phyloP scores from a whole-genome alignment of 257 asterid genomes.

The Fraxinus excelsior region DNA sequence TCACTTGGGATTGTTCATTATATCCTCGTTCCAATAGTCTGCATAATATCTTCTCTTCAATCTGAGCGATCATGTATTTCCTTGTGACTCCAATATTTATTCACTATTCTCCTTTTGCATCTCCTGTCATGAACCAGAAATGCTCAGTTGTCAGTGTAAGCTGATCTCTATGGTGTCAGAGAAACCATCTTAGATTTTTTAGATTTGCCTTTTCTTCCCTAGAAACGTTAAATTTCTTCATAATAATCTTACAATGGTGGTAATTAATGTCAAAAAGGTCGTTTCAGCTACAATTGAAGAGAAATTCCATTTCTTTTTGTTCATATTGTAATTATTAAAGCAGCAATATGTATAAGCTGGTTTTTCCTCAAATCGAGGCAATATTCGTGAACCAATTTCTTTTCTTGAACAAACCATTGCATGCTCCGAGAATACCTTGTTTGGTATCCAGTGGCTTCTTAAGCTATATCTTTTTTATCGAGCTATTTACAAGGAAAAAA shows the following conservation, averaged over 20 bases:
- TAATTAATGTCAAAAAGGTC: background rate
- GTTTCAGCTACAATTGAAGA: background rate
- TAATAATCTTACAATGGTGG: background rate
- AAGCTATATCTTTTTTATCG: background rate
- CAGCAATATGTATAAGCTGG: background rate
- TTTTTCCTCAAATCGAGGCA: background rate
- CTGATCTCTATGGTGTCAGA: slow-evolving; percentile 6
- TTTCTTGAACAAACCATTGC: background rate
- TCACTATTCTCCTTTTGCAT: background rate
- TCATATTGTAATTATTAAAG: background rate
- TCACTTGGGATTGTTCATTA: background rate
- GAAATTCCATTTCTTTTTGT: background rate
- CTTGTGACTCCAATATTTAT: slow-evolving; percentile 1
- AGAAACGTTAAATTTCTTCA: background rate
- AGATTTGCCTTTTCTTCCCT: background rate
- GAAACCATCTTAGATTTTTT: background rate
- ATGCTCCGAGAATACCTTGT: background rate
- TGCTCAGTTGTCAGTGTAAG: background rate
- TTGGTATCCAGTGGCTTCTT: slow-evolving; percentile 1
- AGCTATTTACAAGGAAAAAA: background rate
- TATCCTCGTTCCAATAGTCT: background rate
- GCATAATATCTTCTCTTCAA: background rate
- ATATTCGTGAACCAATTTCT: background rate
- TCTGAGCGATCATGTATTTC: slow-evolving; percentile 2
- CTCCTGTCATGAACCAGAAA: background rate